Evolutionary conservation across 2,329 filamentous ascomycete species (phyloP).

Genomic region (Aureobasidium musti): DNA sequence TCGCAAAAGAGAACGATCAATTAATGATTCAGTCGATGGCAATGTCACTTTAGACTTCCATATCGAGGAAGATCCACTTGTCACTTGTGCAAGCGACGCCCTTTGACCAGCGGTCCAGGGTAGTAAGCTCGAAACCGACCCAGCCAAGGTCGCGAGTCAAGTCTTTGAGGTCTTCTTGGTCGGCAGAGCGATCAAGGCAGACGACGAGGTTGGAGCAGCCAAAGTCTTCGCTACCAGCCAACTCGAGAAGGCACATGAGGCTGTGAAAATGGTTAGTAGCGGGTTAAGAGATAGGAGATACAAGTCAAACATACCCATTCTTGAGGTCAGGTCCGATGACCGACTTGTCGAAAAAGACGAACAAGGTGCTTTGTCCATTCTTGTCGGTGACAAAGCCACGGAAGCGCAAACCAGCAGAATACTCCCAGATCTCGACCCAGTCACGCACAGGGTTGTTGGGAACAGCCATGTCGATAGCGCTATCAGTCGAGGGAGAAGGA

Average conservation of each 20-base stretch:
- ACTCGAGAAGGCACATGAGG: conserved; percentile 86
- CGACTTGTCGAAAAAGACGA: conserved; percentile 81
- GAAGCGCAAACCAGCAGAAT: conserved; percentile 79
- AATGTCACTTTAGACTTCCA: conserved; percentile 66
- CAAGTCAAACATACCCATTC: conserved; percentile 67
- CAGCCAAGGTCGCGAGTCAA: conserved; percentile 83
- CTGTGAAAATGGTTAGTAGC: conserved; percentile 50
- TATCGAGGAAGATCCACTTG: conserved; percentile 82
- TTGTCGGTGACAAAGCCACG: conserved; percentile 78
- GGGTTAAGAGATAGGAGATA: conserved; percentile 17
- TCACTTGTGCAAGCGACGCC: conserved; percentile 67
- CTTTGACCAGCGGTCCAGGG: conserved; percentile 71
- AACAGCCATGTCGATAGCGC: conserved; percentile 31
- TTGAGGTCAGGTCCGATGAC: conserved; percentile 77
- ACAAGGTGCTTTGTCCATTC: conserved; percentile 70
- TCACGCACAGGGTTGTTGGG: conserved; percentile 51
- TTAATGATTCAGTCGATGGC: background rate
- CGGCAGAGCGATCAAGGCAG: conserved; percentile 71
- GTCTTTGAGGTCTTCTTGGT: conserved; percentile 62
- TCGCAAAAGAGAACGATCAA: background rate
- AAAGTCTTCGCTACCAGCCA: conserved; percentile 71
- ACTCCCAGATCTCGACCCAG: conserved; percentile 83
- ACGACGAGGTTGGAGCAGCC: conserved; percentile 76
- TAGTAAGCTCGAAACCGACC: conserved; percentile 86
- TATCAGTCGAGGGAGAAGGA: conserved; percentile 42